These are phyloP conservation scores for Hypoxylon fragiforme DNA, from an alignment of 495 filamentous ascomycete species.

Conservation along the genomic window DNA sequence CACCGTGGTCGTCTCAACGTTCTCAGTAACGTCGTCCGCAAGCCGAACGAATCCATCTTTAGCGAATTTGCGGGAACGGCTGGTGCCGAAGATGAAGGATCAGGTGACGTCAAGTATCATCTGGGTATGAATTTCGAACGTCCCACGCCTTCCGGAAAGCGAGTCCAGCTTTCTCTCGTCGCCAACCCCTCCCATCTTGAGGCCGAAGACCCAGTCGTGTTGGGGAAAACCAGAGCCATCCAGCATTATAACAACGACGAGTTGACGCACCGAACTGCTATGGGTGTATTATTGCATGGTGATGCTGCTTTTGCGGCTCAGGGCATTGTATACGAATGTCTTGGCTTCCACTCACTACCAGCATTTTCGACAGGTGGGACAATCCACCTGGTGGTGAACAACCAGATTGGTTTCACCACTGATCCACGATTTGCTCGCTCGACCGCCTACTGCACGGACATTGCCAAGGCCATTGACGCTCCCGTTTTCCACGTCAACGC, in stretches of 20 bases:
- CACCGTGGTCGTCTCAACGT: constrained; percentile 98
- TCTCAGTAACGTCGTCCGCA: constrained; percentile 96
- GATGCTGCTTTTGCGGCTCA: constrained; percentile 96
- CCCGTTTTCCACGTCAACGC: constrained; percentile 99
- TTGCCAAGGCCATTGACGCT: constrained; percentile 97
- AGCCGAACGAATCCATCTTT: constrained; percentile 99
- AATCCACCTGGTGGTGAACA: constrained; percentile 97
- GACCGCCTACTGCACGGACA: constrained; percentile 98
- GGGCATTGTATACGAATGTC: constrained; percentile 96
- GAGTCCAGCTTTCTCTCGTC: constrained; percentile 95
- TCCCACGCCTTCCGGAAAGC: constrained; percentile 96
- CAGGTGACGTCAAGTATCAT: constrained; percentile 99
- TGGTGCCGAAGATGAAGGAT: constrained; percentile 91
- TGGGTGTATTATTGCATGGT: constrained; percentile 94
- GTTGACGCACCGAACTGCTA: constrained; percentile 79
- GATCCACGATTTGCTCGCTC: constrained; percentile 96
- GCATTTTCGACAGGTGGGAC: constrained; percentile 97
- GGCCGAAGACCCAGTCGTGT: constrained; percentile 95
- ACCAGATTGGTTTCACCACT: constrained; percentile 99
- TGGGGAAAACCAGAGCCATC: constrained; percentile 96
- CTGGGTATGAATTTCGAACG: constrained; percentile 99
- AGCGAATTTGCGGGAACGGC: constrained; percentile 92
- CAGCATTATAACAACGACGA: constrained; percentile 99
- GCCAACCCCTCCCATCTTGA: constrained; percentile 98
- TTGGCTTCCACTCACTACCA: constrained; percentile 94